These are phyloP conservation scores for Penicillium sp. DNA, from an alignment of 2,329 filamentous ascomycete genomes.

Conservation along the genomic window DNA sequence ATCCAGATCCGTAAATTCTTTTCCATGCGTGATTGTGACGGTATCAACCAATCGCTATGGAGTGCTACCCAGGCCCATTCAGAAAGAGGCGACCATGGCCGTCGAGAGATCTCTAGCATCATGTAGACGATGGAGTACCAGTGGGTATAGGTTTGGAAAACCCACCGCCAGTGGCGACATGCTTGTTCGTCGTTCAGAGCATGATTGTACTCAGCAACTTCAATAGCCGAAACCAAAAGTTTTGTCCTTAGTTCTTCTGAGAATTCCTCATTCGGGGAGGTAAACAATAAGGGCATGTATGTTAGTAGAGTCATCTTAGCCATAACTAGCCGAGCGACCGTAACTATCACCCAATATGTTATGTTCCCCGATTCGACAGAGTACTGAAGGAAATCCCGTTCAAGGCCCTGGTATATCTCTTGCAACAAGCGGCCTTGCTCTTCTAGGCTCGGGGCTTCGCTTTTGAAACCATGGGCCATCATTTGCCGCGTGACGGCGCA, in stretches of 20 bases:
- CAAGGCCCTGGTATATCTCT: slow-evolving; percentile 46
- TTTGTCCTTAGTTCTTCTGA: slow-evolving; percentile 38
- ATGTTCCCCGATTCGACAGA: slow-evolving; percentile 36
- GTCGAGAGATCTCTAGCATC: slow-evolving; percentile 51
- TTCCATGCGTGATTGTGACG: slow-evolving; percentile 29
- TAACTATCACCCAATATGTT: slow-evolving; percentile 53
- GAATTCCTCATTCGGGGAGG: slow-evolving; percentile 30
- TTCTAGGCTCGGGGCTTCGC: slow-evolving; percentile 36
- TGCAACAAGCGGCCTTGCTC: slow-evolving; percentile 50
- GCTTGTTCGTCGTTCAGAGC: slow-evolving; percentile 53
- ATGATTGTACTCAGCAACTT: slow-evolving; percentile 52
- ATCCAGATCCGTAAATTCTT: slow-evolving; percentile 38
- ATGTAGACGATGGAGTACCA: slow-evolving; percentile 61
- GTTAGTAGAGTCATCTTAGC: slow-evolving; percentile 50
- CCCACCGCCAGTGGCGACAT: slow-evolving; percentile 57
- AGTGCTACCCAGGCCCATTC: slow-evolving; percentile 53
- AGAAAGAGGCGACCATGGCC: slow-evolving; percentile 47
- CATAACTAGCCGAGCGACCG: slow-evolving; percentile 40
- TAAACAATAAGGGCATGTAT: slow-evolving; percentile 54
- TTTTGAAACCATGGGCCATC: slow-evolving; percentile 33
- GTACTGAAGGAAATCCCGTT: slow-evolving; percentile 47
- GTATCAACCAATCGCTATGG: slow-evolving; percentile 45
- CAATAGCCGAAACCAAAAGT: slow-evolving; percentile 41
- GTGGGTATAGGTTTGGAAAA: slow-evolving; percentile 60
- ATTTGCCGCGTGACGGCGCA: slow-evolving; percentile 38